Conservation (phyloP, 2,329 filamentous ascomycete species). For the Fonsecaea multimorphosa region DNA sequence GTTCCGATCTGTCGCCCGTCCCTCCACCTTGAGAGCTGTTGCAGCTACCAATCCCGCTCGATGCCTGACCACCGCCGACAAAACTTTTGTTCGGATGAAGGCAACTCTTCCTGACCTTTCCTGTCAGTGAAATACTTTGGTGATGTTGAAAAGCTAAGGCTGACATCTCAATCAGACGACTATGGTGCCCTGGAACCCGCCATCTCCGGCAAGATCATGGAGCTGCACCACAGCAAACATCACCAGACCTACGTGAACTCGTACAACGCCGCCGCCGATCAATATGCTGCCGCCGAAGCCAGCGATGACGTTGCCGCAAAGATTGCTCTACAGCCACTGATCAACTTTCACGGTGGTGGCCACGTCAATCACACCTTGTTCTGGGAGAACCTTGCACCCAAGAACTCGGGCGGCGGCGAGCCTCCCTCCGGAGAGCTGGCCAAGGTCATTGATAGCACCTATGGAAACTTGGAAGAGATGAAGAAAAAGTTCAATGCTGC, state of each 20-base stretch:
- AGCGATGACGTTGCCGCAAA: slow-evolving; percentile 67
- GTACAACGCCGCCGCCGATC: slow-evolving; percentile 77
- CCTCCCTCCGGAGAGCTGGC: slow-evolving; percentile 64
- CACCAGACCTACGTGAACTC: slow-evolving; percentile 92
- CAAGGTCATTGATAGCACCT: slow-evolving; percentile 65
- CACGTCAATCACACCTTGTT: slow-evolving; percentile 94
- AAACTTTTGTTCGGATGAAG: slow-evolving; percentile 82
- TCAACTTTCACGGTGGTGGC: slow-evolving; percentile 89
- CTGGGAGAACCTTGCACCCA: slow-evolving; percentile 74
- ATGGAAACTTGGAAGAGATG: slow-evolving; percentile 64
- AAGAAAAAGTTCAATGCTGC: slow-evolving; percentile 69
- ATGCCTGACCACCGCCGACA: slow-evolving; percentile 66
- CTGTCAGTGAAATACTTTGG: slow-evolving; percentile 59
- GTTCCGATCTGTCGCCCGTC: slow-evolving; percentile 72
- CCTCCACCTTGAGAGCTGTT: slow-evolving; percentile 71
- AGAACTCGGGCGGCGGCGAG: slow-evolving; percentile 66
- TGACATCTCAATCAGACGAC: slow-evolving; percentile 69
- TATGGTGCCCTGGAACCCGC: slow-evolving; percentile 89
- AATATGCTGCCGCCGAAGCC: slow-evolving; percentile 63
- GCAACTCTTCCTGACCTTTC: slow-evolving; percentile 89
- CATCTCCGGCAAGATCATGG: slow-evolving; percentile 90
- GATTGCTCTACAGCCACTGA: slow-evolving; percentile 69
- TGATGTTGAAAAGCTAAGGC: background rate
- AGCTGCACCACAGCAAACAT: slow-evolving; percentile 91
- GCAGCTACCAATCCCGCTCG: slow-evolving; percentile 61